A percentile compares a stretch with the other conserved stretches of the same genome.
These are phyloP conservation scores for Centaurea solstitialis DNA, from an alignment of 129 eudicot genomes.

Conservation along the genomic window DNA sequence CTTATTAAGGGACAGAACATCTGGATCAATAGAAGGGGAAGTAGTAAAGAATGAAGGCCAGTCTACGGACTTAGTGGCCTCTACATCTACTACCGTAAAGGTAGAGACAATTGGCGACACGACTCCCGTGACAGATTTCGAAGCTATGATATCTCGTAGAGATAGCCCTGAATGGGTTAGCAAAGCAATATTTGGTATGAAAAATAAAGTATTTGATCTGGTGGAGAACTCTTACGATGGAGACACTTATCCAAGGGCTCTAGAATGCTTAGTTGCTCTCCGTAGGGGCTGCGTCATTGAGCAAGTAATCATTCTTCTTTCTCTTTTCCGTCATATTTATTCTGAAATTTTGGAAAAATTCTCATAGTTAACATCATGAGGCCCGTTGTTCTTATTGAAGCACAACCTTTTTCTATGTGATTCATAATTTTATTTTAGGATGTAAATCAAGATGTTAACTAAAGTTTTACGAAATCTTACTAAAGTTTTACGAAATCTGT, in stretches of 20 bases:
- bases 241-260: constrained; percentile 61
- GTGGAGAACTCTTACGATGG: constrained; percentile 72
- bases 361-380: neutral
- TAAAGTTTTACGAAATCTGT: neutral
- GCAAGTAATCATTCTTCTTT: constrained; percentile 54
- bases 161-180: constrained; percentile 85
- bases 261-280: constrained; percentile 77
- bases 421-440: neutral
- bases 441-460: neutral
- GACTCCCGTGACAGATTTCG: constrained; percentile 82
- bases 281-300: constrained; percentile 88
- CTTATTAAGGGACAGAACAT: constrained; percentile 53
- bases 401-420: neutral
- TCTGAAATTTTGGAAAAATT: constrained; percentile 7
- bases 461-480: neutral
- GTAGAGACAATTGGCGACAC: constrained; percentile 64
- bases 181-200: constrained; percentile 80
- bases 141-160: constrained; percentile 91
- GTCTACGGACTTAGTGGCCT: constrained; percentile 43
- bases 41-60: constrained; percentile 37
- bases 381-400: neutral
- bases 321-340: constrained; percentile 11
- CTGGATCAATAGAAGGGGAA: constrained; percentile 63
- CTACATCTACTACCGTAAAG: constrained; percentile 50
- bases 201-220: constrained; percentile 58